Conservation (phyloP, 2,329 filamentous ascomycete species). For the Botrytis porri region DNA sequence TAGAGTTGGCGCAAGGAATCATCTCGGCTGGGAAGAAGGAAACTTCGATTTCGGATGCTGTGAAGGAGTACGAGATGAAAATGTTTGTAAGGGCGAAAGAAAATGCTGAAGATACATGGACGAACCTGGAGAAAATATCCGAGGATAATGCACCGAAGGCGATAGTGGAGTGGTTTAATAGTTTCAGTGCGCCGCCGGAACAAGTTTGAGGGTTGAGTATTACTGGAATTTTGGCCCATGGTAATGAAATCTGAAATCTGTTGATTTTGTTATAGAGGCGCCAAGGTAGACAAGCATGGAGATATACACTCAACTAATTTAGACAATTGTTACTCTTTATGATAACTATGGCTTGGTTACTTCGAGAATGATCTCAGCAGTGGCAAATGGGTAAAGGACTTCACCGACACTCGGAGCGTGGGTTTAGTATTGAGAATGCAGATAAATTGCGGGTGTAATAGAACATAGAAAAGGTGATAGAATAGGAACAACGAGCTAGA, state of each 20-base stretch:
- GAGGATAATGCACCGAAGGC: conserved; percentile 16
- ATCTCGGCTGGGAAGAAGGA: not conserved
- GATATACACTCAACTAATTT: not conserved
- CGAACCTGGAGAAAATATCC: conserved; percentile 22
- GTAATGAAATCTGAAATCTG: not conserved
- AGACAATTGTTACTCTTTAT: not conserved
- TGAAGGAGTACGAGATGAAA: conserved; percentile 32
- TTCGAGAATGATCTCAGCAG: too few species aligned
- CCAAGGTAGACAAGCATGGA: not conserved
- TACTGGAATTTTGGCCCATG: not conserved
- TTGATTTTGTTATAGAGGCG: not conserved
- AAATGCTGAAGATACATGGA: conserved; percentile 20
- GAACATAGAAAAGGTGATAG: too few species aligned
- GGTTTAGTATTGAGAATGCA: too few species aligned
- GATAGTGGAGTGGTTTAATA: conserved; percentile 8
- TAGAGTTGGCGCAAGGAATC: conserved; percentile 36
- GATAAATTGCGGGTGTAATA: too few species aligned
- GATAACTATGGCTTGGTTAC: not conserved
- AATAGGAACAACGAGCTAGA: too few species aligned
- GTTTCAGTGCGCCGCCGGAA: not conserved
- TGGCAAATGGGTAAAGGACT: too few species aligned
- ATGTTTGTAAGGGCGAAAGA: conserved; percentile 22
- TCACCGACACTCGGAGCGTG: too few species aligned
- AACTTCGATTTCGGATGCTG: conserved; percentile 22
- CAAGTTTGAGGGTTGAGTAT: not conserved